A percentile compares a stretch with the other conserved stretches of the same genome.
Conservation (phyloP, 352 stramenopile genomes). For the Globisporangium megalacanthum region DNA sequence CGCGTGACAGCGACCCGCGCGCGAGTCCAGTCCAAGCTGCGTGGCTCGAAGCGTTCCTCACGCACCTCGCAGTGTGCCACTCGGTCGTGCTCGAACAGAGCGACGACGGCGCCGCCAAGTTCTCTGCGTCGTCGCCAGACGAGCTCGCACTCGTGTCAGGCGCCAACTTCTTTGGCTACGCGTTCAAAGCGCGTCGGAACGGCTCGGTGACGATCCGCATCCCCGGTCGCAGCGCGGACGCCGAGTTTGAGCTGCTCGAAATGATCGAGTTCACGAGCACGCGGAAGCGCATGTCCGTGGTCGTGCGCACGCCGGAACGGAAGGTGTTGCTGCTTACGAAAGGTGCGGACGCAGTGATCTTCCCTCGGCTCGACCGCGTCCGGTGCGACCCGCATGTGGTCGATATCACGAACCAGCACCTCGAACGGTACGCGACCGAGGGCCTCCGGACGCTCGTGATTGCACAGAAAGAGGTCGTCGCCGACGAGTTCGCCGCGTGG, state of each 20-base stretch:
- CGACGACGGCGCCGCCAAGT: conserved; percentile 37
- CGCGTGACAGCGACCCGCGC: conserved; percentile 38
- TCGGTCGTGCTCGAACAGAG: conserved; percentile 76
- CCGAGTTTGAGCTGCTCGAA: conserved; percentile 87
- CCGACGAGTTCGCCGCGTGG: conserved; percentile 68
- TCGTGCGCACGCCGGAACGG: conserved; percentile 83
- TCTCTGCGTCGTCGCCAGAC: conserved; percentile 78
- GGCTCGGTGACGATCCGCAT: conserved; percentile 49
- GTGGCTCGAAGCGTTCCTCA: conserved; percentile 80
- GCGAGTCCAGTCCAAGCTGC: conserved; percentile 45
- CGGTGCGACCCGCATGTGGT: conserved; percentile 46
- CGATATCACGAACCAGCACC: conserved; percentile 59
- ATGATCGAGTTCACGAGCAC: conserved; percentile 98
- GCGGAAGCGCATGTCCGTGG: conserved; percentile 98
- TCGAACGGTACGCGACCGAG: conserved; percentile 83
- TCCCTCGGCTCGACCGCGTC: conserved; percentile 40
- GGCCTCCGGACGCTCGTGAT: conserved; percentile 88
- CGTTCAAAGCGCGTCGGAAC: conserved; percentile 63
- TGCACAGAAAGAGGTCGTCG: conserved; percentile 67
- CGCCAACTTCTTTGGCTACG: conserved; percentile 77
- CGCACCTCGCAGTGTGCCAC: conserved; percentile 79
- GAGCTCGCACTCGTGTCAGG: conserved; percentile 78
- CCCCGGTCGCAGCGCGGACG: conserved; percentile 24
- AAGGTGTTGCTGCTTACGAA: conserved; percentile 76
- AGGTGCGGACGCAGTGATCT: conserved; percentile 82